These are phyloP conservation scores for Simplicillium aogashimaense DNA, from an alignment of 2,329 filamentous ascomycete genomes.

Conservation along the genomic window DNA sequence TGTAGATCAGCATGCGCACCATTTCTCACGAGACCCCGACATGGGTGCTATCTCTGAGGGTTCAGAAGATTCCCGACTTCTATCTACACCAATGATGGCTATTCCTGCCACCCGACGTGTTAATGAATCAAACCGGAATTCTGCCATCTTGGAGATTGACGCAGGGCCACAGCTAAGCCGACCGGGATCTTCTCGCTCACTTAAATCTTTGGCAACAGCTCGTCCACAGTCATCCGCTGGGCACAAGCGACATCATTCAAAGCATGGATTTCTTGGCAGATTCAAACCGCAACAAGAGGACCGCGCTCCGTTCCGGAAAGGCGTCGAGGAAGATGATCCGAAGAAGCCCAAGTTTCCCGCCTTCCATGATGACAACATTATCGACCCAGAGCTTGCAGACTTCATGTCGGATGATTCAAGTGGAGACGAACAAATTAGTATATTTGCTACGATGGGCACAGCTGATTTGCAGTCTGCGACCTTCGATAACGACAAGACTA, in stretches of 20 bases:
- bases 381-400: conserved; percentile 88
- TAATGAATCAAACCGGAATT: conserved; percentile 74
- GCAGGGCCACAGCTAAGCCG: conserved; percentile 63
- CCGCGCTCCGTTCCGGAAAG: conserved; percentile 76
- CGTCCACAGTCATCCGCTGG: conserved; percentile 64
- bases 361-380: conserved; percentile 98
- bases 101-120: conserved; percentile 55
- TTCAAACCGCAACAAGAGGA: conserved; percentile 67
- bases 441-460: conserved; percentile 67
- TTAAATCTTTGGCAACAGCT: conserved; percentile 60
- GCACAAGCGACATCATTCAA: conserved; percentile 80
- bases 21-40: conserved; percentile 23
- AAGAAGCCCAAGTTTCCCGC: conserved; percentile 65
- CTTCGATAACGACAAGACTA: conserved; percentile 64
- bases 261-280: conserved; percentile 71
- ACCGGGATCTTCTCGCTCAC: conserved; percentile 87
- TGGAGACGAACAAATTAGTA: conserved; percentile 82
- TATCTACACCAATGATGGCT: conserved; percentile 63
- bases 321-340: conserved; percentile 53
- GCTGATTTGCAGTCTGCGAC: conserved; percentile 54
- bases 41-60: conserved; percentile 23
- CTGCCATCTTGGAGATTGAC: conserved; percentile 84
- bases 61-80: conserved; percentile 38
- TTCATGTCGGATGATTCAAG: conserved; percentile 96
- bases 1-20: conserved; percentile 23